Percentiles rank a stretch among this genome's conserved stretches.
Evolutionary conservation across 495 filamentous ascomycete genomes (phyloP).

Genomic region (Rusavskia elegans): DNA sequence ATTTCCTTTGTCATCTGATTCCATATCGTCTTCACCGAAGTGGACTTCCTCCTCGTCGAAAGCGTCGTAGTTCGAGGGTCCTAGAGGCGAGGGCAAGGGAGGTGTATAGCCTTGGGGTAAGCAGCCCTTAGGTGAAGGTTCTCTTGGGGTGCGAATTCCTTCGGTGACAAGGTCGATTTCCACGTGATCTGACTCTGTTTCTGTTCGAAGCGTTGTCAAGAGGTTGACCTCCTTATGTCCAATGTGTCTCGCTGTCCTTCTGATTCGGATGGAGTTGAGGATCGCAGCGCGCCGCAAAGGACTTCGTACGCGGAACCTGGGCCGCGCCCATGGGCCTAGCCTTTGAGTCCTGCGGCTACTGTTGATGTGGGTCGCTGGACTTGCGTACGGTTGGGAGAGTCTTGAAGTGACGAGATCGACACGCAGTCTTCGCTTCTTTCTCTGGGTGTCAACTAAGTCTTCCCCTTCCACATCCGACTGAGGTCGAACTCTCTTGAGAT

Average conservation of each 20-base stretch:
- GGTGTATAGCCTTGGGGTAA: slow-evolving; percentile 13
- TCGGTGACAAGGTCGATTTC: neutral
- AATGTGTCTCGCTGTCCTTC: slow-evolving; percentile 14
- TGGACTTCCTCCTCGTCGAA: slow-evolving; percentile 28
- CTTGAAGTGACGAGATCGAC: slow-evolving; percentile 49
- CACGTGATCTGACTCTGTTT: neutral
- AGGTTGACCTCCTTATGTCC: slow-evolving; percentile 1
- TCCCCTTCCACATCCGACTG: slow-evolving; percentile 47
- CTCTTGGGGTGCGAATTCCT: neutral
- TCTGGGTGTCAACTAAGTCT: slow-evolving; percentile 26
- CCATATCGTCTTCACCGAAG: slow-evolving; percentile 10
- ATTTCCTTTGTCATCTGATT: slow-evolving; percentile 5
- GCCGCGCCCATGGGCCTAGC: slow-evolving; percentile 38
- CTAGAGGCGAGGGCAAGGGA: slow-evolving; percentile 22
- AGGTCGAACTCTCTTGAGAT: slow-evolving; percentile 37
- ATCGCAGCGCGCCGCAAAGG: slow-evolving; percentile 39
- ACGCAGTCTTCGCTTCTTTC: slow-evolving; percentile 54
- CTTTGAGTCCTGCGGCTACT: slow-evolving; percentile 39
- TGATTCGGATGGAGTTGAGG: slow-evolving; percentile 32
- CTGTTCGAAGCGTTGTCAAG: neutral
- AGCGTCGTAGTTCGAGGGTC: slow-evolving; percentile 31
- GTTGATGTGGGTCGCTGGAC: slow-evolving; percentile 46
- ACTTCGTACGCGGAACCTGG: slow-evolving; percentile 19
- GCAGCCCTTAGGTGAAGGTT: neutral
- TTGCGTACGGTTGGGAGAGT: slow-evolving; percentile 50